Evolutionary conservation across 768 basidiomycete species (phyloP).

Genomic region (Coprinopsis marcescibilis): DNA sequence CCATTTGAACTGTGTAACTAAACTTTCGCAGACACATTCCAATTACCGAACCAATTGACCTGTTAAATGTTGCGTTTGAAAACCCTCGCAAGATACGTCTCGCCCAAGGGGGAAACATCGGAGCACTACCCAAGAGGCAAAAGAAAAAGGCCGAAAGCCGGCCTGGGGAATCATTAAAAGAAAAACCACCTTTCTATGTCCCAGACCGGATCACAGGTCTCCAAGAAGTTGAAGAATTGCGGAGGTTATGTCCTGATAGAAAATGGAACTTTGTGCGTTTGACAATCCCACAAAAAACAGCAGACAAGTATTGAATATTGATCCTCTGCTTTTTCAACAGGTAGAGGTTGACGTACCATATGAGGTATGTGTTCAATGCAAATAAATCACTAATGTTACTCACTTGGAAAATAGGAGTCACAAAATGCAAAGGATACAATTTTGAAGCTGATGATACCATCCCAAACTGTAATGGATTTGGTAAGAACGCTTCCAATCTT

Average conservation of each 20-base stretch:
- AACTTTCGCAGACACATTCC: slow-evolving; percentile 56
- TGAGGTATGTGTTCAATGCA: slow-evolving; percentile 36
- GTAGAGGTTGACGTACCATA: slow-evolving; percentile 85
- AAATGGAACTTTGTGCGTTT: slow-evolving; percentile 77
- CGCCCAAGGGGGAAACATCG: slow-evolving; percentile 40
- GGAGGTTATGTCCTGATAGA: slow-evolving; percentile 67
- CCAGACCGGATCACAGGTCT: slow-evolving; percentile 86
- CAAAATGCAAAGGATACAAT: slow-evolving; percentile 48
- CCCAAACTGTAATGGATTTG: slow-evolving; percentile 85
- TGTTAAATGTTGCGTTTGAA: slow-evolving; percentile 92
- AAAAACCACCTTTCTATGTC: slow-evolving; percentile 54
- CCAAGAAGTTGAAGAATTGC: slow-evolving; percentile 72
- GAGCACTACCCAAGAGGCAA: slow-evolving; percentile 31
- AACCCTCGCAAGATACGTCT: slow-evolving; percentile 76
- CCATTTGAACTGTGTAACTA: slow-evolving; percentile 1
- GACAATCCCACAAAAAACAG: slow-evolving; percentile 12
- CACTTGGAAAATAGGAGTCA: slow-evolving; percentile 48
- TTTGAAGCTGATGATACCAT: slow-evolving; percentile 72
- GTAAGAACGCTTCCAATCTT: slow-evolving; percentile 35
- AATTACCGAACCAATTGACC: slow-evolving; percentile 75
- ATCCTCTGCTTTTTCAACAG: slow-evolving; percentile 26
- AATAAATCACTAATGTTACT: not conserved
- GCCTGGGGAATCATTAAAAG: slow-evolving; percentile 8
- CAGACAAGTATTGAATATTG: not conserved
- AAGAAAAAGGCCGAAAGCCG: slow-evolving; percentile 15